Conservation (phyloP, 495 filamentous ascomycete genomes). For the Penicillium psychrofluorescens region DNA sequence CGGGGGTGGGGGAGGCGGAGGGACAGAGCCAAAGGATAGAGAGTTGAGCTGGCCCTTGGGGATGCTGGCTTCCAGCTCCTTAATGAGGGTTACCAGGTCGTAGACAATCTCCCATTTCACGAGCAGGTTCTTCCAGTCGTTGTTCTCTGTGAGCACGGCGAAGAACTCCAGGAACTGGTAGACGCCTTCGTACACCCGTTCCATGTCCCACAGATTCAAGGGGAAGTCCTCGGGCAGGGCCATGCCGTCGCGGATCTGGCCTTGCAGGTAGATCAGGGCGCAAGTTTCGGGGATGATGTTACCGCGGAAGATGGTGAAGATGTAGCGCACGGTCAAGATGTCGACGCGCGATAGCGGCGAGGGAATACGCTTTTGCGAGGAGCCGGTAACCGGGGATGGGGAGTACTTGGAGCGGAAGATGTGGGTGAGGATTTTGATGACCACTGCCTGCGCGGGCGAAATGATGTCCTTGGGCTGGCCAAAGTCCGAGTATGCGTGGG, state of each 20-base stretch:
- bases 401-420: slow-evolving; percentile 72
- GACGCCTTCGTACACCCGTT: slow-evolving; percentile 80
- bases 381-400: slow-evolving; percentile 41
- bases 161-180: slow-evolving; percentile 92
- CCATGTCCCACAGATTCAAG: slow-evolving; percentile 94
- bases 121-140: slow-evolving; percentile 59
- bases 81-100: slow-evolving; percentile 76
- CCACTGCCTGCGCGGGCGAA: slow-evolving; percentile 84
- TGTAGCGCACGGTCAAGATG: slow-evolving; percentile 70
- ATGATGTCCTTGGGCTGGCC: slow-evolving; percentile 92
- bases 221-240: slow-evolving; percentile 76
- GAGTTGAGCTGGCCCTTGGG: slow-evolving; percentile 58
- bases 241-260: slow-evolving; percentile 67
- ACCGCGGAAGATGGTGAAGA: slow-evolving; percentile 85
- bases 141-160: slow-evolving; percentile 78
- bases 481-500: slow-evolving; percentile 83
- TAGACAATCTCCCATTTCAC: slow-evolving; percentile 83
- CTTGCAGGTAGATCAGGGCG: slow-evolving; percentile 86
- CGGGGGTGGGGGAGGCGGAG: slow-evolving; percentile 14
- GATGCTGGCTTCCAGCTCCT: slow-evolving; percentile 78
- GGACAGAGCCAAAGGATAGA: slow-evolving; percentile 28
- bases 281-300: slow-evolving; percentile 88
- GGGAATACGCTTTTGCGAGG: slow-evolving; percentile 25
- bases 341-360: slow-evolving; percentile 44
- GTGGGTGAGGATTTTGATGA: slow-evolving; percentile 80